phyloP scores from a whole-genome alignment of 768 basidiomycete species.

The Strobilomyces confusus region DNA sequence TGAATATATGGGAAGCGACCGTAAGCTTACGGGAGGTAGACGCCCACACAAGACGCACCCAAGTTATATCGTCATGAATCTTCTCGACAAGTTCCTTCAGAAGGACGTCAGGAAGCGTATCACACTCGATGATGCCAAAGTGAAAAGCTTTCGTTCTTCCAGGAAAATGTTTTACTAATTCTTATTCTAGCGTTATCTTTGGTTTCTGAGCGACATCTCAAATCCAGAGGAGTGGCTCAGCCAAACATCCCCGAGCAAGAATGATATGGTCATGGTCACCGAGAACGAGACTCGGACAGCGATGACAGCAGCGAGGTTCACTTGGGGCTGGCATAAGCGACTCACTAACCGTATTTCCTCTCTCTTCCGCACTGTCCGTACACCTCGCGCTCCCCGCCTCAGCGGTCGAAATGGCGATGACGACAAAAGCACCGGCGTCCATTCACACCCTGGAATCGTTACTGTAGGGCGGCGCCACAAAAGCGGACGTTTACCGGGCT shows the following conservation, averaged over 20 bases:
- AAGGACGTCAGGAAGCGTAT: constrained; percentile 77
- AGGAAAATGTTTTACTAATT: neutral
- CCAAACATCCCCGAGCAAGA: constrained; percentile 50
- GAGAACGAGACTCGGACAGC: constrained; percentile 75
- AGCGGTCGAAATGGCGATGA: constrained; percentile 14
- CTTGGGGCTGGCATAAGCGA: constrained; percentile 52
- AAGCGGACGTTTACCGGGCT: constrained; percentile 16
- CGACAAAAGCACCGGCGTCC: constrained; percentile 26
- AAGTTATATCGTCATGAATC: constrained; percentile 59
- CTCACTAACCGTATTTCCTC: constrained; percentile 44
- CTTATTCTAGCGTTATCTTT: constrained; percentile 47
- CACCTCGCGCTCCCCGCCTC: constrained; percentile 16
- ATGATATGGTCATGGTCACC: constrained; percentile 55
- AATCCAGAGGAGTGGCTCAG: constrained; percentile 69
- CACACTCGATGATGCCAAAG: constrained; percentile 81
- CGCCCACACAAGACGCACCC: constrained; percentile 43
- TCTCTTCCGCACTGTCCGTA: constrained; percentile 44
- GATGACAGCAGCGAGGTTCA: constrained; percentile 61
- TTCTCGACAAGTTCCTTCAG: constrained; percentile 74
- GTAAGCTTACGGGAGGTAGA: constrained; percentile 60
- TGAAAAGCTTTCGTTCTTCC: constrained; percentile 27
- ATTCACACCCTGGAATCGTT: constrained; percentile 28
- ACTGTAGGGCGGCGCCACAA: constrained; percentile 23
- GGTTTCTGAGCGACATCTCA: constrained; percentile 66
- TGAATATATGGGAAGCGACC: constrained; percentile 68